Percentiles rank a stretch among this genome's conserved stretches.
phyloP scores from a whole-genome alignment of 2,329 filamentous ascomycete genomes.

The Penicillium sp. region DNA sequence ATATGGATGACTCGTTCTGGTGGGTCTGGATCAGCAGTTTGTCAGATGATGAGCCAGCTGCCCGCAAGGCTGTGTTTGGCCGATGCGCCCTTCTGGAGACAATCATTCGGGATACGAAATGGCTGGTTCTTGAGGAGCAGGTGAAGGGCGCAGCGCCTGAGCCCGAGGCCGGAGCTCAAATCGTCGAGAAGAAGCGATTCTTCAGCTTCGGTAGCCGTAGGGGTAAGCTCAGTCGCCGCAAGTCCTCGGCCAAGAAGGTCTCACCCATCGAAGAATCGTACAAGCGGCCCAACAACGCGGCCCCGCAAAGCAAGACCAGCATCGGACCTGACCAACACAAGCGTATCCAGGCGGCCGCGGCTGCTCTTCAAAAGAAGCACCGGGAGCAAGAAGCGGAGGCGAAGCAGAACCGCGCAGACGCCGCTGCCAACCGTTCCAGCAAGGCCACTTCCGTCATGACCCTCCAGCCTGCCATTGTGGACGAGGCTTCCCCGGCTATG shows the following conservation, averaged over 20 bases:
- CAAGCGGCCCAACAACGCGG: conserved; percentile 48
- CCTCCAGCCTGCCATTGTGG: conserved; percentile 76
- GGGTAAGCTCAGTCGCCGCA: conserved; percentile 64
- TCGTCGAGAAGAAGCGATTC: conserved; percentile 91
- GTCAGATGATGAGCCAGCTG: conserved; percentile 78
- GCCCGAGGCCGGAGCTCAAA: conserved; percentile 78
- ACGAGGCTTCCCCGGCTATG: conserved; percentile 86
- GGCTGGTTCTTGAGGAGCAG: conserved; percentile 95
- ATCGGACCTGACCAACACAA: conserved; percentile 90
- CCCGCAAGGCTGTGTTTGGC: conserved; percentile 88
- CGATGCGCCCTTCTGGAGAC: conserved; percentile 92
- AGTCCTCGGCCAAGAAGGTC: conserved; percentile 63
- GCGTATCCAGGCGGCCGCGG: conserved; percentile 85
- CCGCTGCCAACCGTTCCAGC: conserved; percentile 54
- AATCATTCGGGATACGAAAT: conserved; percentile 71
- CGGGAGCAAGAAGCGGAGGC: conserved; percentile 54
- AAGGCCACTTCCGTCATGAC: conserved; percentile 92
- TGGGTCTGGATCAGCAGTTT: conserved; percentile 99
- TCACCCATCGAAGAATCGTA: conserved; percentile 50
- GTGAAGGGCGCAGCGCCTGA: conserved; percentile 87
- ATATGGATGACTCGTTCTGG: conserved; percentile 96
- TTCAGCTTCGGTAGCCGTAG: conserved; percentile 77
- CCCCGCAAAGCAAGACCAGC: conserved; percentile 69
- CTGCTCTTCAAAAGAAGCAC: conserved; percentile 71
- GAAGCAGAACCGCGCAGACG: conserved; percentile 49